phyloP scores from a whole-genome alignment of 1,284 basidiomycete species.

The Leccinum pachyderme region DNA sequence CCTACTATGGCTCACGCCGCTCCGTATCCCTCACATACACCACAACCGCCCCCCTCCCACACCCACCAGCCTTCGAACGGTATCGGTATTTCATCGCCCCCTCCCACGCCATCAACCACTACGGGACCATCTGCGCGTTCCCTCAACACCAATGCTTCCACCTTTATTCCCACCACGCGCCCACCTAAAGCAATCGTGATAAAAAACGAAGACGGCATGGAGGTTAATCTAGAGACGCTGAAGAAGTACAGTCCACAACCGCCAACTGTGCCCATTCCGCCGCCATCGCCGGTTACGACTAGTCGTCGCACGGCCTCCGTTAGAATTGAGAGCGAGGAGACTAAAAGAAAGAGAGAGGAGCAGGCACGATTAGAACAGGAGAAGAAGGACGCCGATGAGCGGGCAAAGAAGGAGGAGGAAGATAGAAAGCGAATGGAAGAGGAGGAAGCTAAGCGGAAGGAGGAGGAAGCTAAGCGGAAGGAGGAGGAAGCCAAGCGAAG shows the following conservation, averaged over 20 bases:
- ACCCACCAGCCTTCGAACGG: constrained; percentile 48
- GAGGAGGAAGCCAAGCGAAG: constrained; percentile 34
- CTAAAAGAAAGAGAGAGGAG: constrained; percentile 50
- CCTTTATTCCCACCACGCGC: constrained; percentile 57
- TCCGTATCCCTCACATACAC: constrained; percentile 46
- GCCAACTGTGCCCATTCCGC: constrained; percentile 41
- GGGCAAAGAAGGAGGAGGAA: constrained; percentile 34
- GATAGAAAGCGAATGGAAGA: constrained; percentile 42
- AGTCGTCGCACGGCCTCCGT: constrained; percentile 38
- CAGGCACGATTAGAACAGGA: constrained; percentile 47
- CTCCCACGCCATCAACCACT: constrained; percentile 60
- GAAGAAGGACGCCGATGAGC: constrained; percentile 37
- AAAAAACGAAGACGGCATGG: constrained; percentile 52
- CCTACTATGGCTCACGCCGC: constrained; percentile 59
- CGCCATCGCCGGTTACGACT: constrained; percentile 39
- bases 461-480: constrained; percentile 35
- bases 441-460: constrained; percentile 33
- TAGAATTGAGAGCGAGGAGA: constrained; percentile 58
- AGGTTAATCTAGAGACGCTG: constrained; percentile 54
- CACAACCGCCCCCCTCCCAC: constrained; percentile 50
- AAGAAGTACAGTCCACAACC: constrained; percentile 46
- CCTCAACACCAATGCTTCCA: constrained; percentile 58
- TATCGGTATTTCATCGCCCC: constrained; percentile 58
- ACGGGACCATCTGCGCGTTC: constrained; percentile 40
- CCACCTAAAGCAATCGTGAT: constrained; percentile 36